Evolutionary conservation across 2,329 filamentous ascomycete genomes (phyloP), one percentile per base, ranked within the genome.

Genomic region (Hawksworthiomyces lignivorus): DNA sequence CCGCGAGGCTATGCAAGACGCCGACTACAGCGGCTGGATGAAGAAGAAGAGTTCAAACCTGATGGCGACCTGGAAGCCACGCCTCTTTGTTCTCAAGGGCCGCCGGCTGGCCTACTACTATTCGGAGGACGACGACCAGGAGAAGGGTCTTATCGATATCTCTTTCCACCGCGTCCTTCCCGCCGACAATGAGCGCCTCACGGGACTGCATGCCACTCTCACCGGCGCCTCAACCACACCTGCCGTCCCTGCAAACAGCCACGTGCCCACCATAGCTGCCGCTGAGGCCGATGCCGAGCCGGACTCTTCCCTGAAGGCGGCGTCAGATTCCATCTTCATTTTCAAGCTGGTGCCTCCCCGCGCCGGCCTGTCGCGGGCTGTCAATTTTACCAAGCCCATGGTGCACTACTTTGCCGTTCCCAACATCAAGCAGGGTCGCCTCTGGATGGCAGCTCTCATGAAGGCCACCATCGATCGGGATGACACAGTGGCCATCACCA

Each of bases 381-480:
- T 98, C 44, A 95, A 89, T 57, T 98, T 98, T 59, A 98, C 92
- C 2, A 96, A 96, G 61, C 92, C 92, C 5, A 92, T 88, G 8
- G 86, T 96, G 29, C 92, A 98, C 61, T 97, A 96, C 62, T 98
- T 98, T 61, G 92, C 94, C 5, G 88, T 96, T 18, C 89, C 94
- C 39, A 95, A 84, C 54, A 69, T 96, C 45, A 80, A 87, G 54
- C 80, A 92, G 57, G 92, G 92, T 14, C 80, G 92, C 11, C 68
- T 94, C 30, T 98, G 92, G 92, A 98, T 98, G 92, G 92, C 88
- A 5, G 92, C 92, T 6, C 68, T 98, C 39, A 94, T 98, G 87
- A 98, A 98, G 66, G 92, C 92, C 10, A 98, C 92, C 2, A 98
- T 98, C 54, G 90, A 97, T 58, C 83, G 90, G 47, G 92, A 98